Conservation (phyloP, 495 filamentous ascomycete species). For the Lepidopterella palustris region DNA sequence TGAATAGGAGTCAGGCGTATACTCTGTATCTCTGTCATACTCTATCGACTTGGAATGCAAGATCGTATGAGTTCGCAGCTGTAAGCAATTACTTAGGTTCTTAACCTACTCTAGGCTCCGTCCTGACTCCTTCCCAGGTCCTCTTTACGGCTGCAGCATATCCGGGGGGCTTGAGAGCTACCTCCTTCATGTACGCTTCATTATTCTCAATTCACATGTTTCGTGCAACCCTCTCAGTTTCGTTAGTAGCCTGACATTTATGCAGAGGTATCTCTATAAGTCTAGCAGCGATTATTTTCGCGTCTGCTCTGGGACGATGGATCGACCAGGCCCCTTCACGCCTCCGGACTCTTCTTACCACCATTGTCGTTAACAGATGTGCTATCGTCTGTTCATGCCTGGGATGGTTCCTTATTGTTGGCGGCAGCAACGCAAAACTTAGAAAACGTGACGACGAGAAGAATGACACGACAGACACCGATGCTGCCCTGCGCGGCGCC, state of each 20-base stretch:
- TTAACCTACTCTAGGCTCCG: neutral
- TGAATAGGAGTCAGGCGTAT: neutral
- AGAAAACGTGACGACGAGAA: neutral
- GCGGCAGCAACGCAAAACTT: neutral
- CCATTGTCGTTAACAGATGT: neutral
- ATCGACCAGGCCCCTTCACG: constrained; percentile 1
- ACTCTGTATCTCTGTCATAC: neutral
- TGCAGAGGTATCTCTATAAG: neutral
- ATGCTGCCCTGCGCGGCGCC: neutral
- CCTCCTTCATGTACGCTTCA: neutral
- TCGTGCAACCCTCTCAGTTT: too few species aligned
- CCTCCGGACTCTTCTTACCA: neutral
- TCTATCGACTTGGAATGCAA: neutral
- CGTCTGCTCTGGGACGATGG: neutral
- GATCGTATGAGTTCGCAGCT: neutral
- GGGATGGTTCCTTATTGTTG: neutral
- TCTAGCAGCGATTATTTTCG: neutral
- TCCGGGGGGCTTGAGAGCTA: neutral
- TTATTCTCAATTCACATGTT: neutral
- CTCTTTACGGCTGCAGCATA: constrained; percentile 1
- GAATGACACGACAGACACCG: neutral
- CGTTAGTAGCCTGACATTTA: neutral
- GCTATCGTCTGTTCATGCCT: neutral
- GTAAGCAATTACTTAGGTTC: neutral
- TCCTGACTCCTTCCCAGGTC: neutral